A percentile compares a stretch with the other conserved stretches of the same genome.
Conservation (phyloP, 805 yeast species). For the Candida vartiovaarae region DNA sequence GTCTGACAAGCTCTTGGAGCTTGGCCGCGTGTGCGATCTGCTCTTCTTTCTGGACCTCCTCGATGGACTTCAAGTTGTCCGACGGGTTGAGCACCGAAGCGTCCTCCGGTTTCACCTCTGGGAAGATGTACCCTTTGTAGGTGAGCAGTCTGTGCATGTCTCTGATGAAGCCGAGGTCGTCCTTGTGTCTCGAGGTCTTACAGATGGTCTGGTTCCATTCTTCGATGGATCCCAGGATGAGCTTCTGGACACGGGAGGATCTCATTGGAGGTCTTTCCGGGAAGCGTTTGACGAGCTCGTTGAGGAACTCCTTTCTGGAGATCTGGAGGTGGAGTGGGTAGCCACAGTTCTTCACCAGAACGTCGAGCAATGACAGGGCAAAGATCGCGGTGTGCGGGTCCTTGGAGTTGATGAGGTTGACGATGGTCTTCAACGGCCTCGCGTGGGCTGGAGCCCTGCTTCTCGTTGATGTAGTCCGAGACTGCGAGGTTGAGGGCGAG, state of each 20-base stretch:
- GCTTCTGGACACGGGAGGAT: conserved; percentile 74
- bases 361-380: conserved; percentile 78
- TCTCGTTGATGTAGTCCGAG: conserved; percentile 87
- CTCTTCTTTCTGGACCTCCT: conserved; percentile 89
- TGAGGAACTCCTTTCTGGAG: conserved; percentile 88
- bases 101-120: conserved; percentile 84
- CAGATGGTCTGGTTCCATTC: conserved; percentile 97
- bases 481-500: conserved; percentile 83
- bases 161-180: conserved; percentile 84
- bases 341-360: conserved; percentile 94
- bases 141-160: conserved; percentile 92
- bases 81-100: conserved; percentile 89
- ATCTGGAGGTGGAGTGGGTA: conserved; percentile 95
- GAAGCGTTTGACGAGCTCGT: conserved; percentile 85
- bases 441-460: conserved; percentile 79
- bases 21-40: conserved; percentile 90
- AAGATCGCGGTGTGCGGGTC: conserved; percentile 80
- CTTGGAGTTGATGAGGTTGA: conserved; percentile 70
- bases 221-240: conserved; percentile 83
- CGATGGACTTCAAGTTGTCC: conserved; percentile 79
- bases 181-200: conserved; percentile 80
- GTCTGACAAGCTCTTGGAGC: conserved; percentile 87
- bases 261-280: conserved; percentile 92
- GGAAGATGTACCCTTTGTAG: conserved; percentile 90
- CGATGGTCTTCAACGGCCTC: conserved; percentile 89